These are phyloP conservation scores for Phytophthora boehmeriae DNA, from an alignment of 352 stramenopile species.

Conservation along the genomic window DNA sequence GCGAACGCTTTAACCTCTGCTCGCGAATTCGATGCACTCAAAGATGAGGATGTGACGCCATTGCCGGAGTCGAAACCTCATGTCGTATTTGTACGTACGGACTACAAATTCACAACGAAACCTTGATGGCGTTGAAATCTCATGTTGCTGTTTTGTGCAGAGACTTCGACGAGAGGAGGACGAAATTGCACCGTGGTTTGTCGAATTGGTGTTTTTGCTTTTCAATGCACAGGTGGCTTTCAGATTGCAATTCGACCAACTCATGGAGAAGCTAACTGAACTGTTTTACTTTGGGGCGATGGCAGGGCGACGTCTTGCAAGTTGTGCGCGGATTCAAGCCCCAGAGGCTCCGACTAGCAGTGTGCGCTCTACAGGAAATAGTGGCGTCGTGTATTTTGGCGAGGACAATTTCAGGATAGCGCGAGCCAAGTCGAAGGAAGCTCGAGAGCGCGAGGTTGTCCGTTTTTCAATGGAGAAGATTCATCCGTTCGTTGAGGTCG, in stretches of 20 bases:
- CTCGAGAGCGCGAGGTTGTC: slow-evolving; percentile 45
- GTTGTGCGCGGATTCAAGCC: slow-evolving; percentile 34
- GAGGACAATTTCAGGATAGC: slow-evolving; percentile 38
- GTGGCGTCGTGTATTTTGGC: slow-evolving; percentile 33
- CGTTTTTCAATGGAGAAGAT: slow-evolving; percentile 45
- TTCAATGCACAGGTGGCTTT: slow-evolving; percentile 56
- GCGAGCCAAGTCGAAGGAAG: slow-evolving; percentile 47
- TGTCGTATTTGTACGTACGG: slow-evolving; percentile 45
- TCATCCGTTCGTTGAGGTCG: slow-evolving; percentile 53
- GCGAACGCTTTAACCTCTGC: slow-evolving; percentile 10
- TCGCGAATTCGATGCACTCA: slow-evolving; percentile 31
- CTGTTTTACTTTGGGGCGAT: background rate
- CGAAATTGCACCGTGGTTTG: slow-evolving; percentile 43
- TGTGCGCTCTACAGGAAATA: background rate
- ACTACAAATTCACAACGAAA: too few relatives aligned
- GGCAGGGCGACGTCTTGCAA: slow-evolving; percentile 52
- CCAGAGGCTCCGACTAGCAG: background rate
- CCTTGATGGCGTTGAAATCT: background rate
- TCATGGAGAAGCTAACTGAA: background rate
- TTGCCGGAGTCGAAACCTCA: slow-evolving; percentile 37
- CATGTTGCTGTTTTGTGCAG: slow-evolving; percentile 12
- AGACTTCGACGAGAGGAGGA: slow-evolving; percentile 42
- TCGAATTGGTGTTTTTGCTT: slow-evolving; percentile 53
- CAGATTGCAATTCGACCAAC: background rate
- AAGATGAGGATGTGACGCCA: slow-evolving; percentile 38